Conservation (phyloP, 208 protist species). For the Naegleria fowleri region DNA sequence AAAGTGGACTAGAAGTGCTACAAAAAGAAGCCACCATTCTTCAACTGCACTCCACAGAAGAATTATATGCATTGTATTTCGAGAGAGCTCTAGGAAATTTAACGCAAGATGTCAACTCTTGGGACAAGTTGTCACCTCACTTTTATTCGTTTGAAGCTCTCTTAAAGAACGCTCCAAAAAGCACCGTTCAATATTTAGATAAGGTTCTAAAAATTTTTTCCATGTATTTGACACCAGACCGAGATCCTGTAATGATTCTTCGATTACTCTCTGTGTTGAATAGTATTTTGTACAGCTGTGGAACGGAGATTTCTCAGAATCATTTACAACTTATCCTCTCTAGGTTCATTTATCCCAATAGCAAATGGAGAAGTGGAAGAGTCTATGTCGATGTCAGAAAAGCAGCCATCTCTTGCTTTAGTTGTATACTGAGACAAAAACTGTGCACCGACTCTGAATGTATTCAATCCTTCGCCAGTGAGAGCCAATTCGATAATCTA, state of each 20-base stretch:
- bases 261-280: neutral
- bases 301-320: neutral
- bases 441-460: neutral
- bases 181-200: neutral
- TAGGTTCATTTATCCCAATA: neutral
- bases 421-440: neutral
- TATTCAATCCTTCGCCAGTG: neutral
- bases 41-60: neutral
- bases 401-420: neutral
- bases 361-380: constrained; percentile 3
- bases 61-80: neutral
- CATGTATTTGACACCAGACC: neutral
- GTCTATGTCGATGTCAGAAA: neutral
- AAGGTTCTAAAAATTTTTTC: neutral
- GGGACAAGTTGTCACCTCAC: constrained; percentile 3
- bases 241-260: neutral
- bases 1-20: neutral
- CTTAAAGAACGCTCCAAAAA: neutral
- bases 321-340: neutral
- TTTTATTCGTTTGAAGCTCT: constrained; percentile 7
- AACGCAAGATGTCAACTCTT: neutral
- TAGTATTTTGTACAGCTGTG: neutral
- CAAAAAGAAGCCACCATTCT: neutral
- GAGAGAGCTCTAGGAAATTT: neutral
- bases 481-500: neutral